These are phyloP conservation scores for Eleusine coracana DNA, from an alignment of 176 grass and related monocot genomes.

Conservation along the genomic window DNA sequence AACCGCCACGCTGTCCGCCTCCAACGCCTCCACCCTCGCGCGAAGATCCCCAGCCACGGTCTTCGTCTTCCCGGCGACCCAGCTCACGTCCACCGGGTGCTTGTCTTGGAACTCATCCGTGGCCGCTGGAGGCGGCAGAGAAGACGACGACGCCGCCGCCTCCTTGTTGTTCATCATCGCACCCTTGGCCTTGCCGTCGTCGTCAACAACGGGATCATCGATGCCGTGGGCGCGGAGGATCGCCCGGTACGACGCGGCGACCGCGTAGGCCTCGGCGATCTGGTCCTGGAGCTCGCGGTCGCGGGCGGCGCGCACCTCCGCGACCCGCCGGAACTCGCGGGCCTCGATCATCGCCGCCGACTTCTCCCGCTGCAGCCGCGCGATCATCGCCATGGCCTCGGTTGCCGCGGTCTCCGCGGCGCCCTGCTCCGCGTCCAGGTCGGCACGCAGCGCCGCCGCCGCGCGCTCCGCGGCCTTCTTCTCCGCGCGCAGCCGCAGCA, in stretches of 20 bases:
- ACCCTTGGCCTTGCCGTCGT: background rate
- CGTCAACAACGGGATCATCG: background rate
- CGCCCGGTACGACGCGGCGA: conserved; percentile 39
- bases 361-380: conserved; percentile 62
- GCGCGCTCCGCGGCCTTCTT: conserved; percentile 40
- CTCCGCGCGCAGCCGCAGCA: conserved; percentile 30
- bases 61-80: background rate
- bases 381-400: conserved; percentile 68
- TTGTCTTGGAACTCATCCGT: conserved; percentile 4
- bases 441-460: conserved; percentile 22
- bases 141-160: background rate
- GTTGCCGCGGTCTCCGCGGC: conserved; percentile 44
- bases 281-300: conserved; percentile 43
- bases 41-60: conserved; percentile 1
- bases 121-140: background rate
- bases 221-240: conserved; percentile 49
- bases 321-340: conserved; percentile 54
- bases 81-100: background rate
- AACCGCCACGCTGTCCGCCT: conserved; percentile 40
- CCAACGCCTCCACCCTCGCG: conserved; percentile 51
- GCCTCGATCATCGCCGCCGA: conserved; percentile 58
- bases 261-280: conserved; percentile 26
- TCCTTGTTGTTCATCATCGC: background rate
- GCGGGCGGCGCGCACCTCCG: conserved; percentile 33
- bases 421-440: conserved; percentile 59